Conservation (phyloP, 73 alveolate species). For the Paramecium tetraurelia region DNA sequence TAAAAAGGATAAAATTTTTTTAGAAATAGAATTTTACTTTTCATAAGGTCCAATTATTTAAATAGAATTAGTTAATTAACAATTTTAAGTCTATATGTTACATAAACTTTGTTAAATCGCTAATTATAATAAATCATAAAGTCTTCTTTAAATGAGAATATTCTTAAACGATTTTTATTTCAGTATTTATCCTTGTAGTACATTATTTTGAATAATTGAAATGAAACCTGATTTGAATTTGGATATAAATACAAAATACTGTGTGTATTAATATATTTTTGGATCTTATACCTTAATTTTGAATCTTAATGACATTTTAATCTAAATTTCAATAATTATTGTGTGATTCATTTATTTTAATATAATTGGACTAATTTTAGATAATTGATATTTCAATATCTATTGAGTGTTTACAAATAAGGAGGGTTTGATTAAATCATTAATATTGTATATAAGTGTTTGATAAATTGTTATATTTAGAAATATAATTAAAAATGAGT, state of each 20-base stretch:
- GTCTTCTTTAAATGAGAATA: neutral
- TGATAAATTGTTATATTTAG: neutral
- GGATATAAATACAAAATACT: too few species aligned
- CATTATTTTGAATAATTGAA: neutral
- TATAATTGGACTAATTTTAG: neutral
- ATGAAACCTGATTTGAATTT: too few species aligned
- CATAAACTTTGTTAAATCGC: neutral
- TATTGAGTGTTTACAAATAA: neutral
- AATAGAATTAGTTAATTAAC: neutral
- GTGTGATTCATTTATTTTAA: neutral
- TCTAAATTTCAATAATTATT: too few species aligned
- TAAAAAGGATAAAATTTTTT: too few species aligned
- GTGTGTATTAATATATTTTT: too few species aligned
- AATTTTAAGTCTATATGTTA: neutral
- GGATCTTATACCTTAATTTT: neutral
- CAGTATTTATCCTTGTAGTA: neutral
- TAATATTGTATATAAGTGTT: neutral
- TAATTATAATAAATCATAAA: neutral
- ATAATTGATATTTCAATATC: neutral
- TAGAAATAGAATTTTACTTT: too few species aligned
- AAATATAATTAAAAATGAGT: constrained; percentile 1
- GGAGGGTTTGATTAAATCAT: neutral
- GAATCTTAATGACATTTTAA: neutral
- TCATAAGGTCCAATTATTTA: too few species aligned
- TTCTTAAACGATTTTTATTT: neutral